Percentiles rank a stretch among this genome's conserved stretches.
Conservation (phyloP, 148 eudicot species). For the Suaeda aralocaspica region DNA sequence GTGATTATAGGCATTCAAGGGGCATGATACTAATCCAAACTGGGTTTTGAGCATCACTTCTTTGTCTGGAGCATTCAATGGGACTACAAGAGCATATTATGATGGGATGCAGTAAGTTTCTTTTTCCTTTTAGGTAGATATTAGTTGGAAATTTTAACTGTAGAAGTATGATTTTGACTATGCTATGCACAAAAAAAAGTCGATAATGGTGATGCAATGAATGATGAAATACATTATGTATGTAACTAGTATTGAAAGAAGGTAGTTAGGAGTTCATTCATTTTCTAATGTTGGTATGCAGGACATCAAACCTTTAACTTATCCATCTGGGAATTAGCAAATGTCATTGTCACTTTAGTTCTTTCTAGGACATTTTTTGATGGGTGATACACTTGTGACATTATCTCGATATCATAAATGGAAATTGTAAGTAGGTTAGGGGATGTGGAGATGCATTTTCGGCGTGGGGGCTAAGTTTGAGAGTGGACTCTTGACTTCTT, state of each 20-base stretch:
- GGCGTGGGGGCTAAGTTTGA: not conserved
- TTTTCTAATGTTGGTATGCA: not conserved
- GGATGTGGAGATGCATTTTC: not conserved
- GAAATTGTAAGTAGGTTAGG: not conserved
- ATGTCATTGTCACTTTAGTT: constrained; percentile 9
- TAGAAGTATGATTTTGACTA: not conserved
- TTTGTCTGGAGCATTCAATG: constrained; percentile 93
- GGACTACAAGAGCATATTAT: constrained; percentile 81
- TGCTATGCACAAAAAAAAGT: not conserved
- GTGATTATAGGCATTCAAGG: constrained; percentile 61
- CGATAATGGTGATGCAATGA: not conserved
- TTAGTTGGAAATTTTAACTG: not conserved
- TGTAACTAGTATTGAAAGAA: not conserved
- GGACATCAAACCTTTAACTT: not conserved
- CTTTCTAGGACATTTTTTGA: not conserved
- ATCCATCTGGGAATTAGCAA: not conserved
- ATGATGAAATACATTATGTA: not conserved
- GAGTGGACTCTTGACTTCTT: not conserved
- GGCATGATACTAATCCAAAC: constrained; percentile 64
- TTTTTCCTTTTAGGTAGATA: not conserved
- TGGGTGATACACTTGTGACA: not conserved
- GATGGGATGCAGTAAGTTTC: constrained; percentile 96
- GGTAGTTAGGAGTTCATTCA: not conserved
- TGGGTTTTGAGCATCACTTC: constrained; percentile 89
- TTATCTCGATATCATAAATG: too few species aligned